These are phyloP conservation scores for Talaromyces amestolkiae DNA, from an alignment of 2,329 filamentous ascomycete genomes.

Conservation along the genomic window DNA sequence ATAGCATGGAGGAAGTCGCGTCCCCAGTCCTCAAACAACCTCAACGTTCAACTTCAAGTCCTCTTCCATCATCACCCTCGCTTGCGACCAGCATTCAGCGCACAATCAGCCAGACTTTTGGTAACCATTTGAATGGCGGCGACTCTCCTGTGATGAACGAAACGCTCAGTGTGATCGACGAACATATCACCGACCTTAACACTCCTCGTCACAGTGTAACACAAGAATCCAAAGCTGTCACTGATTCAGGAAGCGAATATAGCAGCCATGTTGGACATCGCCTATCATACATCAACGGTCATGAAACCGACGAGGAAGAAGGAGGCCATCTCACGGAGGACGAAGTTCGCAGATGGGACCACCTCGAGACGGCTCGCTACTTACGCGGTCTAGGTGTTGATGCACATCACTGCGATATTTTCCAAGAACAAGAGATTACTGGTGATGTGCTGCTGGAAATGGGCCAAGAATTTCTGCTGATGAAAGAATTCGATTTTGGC, in stretches of 20 bases:
- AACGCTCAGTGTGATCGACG: slow-evolving; percentile 91
- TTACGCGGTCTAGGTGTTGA: slow-evolving; percentile 83
- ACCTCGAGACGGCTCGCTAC: slow-evolving; percentile 82
- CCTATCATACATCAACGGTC: slow-evolving; percentile 86
- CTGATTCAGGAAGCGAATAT: slow-evolving; percentile 86
- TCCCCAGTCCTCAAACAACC: slow-evolving; percentile 26
- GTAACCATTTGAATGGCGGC: slow-evolving; percentile 52
- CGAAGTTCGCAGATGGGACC: slow-evolving; percentile 77
- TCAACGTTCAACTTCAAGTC: slow-evolving; percentile 37
- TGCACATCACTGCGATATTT: slow-evolving; percentile 86
- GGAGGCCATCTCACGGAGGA: slow-evolving; percentile 64
- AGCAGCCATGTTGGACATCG: slow-evolving; percentile 74
- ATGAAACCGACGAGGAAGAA: slow-evolving; percentile 94
- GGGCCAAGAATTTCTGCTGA: slow-evolving; percentile 91
- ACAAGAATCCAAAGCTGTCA: slow-evolving; percentile 56
- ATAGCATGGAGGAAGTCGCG: slow-evolving; percentile 20
- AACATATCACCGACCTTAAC: slow-evolving; percentile 88
- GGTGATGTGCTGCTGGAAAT: slow-evolving; percentile 91
- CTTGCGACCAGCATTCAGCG: slow-evolving; percentile 42
- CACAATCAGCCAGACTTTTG: slow-evolving; percentile 47
- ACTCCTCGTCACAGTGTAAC: slow-evolving; percentile 56
- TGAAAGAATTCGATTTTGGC: slow-evolving; percentile 92
- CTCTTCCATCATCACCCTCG: slow-evolving; percentile 34
- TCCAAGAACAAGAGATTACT: slow-evolving; percentile 91
- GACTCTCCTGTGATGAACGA: slow-evolving; percentile 85